phyloP scores from a whole-genome alignment of 2,329 filamentous ascomycete genomes.

The Verticillium albo-atrum region DNA sequence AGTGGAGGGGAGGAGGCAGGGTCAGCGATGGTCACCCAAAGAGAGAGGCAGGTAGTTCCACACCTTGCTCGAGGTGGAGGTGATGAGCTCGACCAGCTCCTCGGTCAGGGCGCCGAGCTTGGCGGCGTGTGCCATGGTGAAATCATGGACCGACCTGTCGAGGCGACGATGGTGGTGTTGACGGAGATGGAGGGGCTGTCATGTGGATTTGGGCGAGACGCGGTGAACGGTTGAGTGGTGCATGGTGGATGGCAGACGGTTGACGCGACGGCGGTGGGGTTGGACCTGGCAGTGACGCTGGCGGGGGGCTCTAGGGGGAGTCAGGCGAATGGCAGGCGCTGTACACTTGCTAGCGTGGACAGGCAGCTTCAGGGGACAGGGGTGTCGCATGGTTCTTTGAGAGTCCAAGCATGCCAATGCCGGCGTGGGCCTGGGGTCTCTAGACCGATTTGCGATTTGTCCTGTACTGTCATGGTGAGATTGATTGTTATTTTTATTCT shows the following conservation, averaged over 20 bases:
- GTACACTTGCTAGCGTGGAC: not conserved
- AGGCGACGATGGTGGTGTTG: not conserved
- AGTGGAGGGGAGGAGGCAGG: not conserved
- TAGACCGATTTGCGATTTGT: not conserved
- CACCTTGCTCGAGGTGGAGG: conserved; percentile 51
- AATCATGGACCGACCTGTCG: not conserved
- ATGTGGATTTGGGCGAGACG: not conserved
- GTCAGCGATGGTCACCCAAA: conserved; percentile 2
- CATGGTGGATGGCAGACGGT: not conserved
- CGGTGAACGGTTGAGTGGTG: not conserved
- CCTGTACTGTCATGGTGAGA: no score
- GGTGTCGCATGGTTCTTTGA: not conserved
- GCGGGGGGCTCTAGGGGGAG: not conserved
- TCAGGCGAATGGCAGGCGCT: not conserved
- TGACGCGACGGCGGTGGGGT: not conserved
- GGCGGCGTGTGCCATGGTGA: conserved; percentile 65
- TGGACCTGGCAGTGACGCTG: not conserved
- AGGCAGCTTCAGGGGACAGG: not conserved
- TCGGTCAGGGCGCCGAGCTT: conserved; percentile 61
- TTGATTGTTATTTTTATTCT: no score
- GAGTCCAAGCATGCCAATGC: not conserved
- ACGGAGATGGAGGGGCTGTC: not conserved
- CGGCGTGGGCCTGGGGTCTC: not conserved
- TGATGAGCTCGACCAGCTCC: conserved; percentile 64
- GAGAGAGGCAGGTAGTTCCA: conserved; percentile 9